Base-by-base conservation (phyloP, 495 filamentous ascomycete genomes). In the Immersiella caudata region DNA sequence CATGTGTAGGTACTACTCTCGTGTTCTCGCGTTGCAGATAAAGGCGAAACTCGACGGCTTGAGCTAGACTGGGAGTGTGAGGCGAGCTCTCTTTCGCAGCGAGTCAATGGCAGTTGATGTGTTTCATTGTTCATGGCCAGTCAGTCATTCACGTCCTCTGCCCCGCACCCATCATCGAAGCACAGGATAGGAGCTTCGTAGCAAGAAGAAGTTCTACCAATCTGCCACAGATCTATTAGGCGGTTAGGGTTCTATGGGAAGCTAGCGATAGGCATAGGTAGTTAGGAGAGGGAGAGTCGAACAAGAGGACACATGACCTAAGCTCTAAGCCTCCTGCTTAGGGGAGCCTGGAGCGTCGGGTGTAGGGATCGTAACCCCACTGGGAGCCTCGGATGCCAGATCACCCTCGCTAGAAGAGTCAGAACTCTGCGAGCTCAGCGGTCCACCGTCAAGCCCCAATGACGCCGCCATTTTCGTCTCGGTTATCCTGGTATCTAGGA, bases 1-100 rank as follows among this genome's bases (percentile, higher is more conserved):
- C 16, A 71, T 94, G 64, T 89, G 87, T 60, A 83, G 93, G 67
- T 93, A 89, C 68, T 92, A 83, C 65, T 93, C 90, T 14, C 84
- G 85, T 54, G 62, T 91, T 50, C 69, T 94, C 75, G 93, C 91
- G 24, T 73, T 96, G 76, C 91, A 93, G 82, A 90, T 94, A 52
- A 90, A 90, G 76, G 91, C 83, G 0, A 69, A 84, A 49, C 83
- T 92, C 69, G 83, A 83, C 67, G 88, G 86, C 0, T 35, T 86
- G 60, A 33, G 21, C n/a, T 62, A 21, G 8, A 22, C 27, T 11
- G 4, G 6, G 49, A 22, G 0, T 16, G 58, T n/a, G n/a, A n/a
- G n/a, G n/a, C n/a, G n/a, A n/a, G n/a, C n/a, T n/a, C n/a, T n/a
- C n/a, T n/a, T n/a, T n/a, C n/a, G n/a, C n/a, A n/a, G n/a, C n/a